Base-by-base conservation (phyloP, 805 yeast genomes). In the Lipomyces oligophaga region DNA sequence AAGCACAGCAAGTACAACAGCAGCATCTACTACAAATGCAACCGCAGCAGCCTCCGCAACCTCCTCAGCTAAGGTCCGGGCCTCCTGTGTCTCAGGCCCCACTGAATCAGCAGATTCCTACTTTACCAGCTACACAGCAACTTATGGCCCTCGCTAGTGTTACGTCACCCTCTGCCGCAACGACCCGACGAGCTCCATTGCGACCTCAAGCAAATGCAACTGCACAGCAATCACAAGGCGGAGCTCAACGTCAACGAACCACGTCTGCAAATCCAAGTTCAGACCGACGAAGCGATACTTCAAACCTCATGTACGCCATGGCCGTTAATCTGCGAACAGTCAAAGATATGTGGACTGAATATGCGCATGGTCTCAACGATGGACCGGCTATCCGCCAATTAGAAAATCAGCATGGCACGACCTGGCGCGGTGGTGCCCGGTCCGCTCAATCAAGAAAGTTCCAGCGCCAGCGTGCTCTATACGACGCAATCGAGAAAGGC, bases 351-450 rank as follows among this genome's bases (percentile, higher is more conserved):
- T 50, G 55, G 55, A 38, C 34, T 5, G 55, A 50, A 34, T 50
- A 50, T 28, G 47, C 55, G n/a, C 41, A 38, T 30, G 55, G 55
- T 18, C 21, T 50, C 16, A 33, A 43, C 30, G 55, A 52, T 24
- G 55, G 55, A 4, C 55, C 55, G 16, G 34, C 47, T 10, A 35
- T 50, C 35, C 47, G 49, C 30, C 21, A 20, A 6, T 41, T 50
- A 11, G 55, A 50, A 22, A 42, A 39, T 34, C 41, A 36, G 38
- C 52, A 50, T 30, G 55, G 55, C 20, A 50, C 55, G 11, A 43
- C 47, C 7, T 50, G 55, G 55, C 47, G 55, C 20, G 55, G 55
- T 5, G 55, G 55, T 13, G 47, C 55, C 8, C 28, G 55, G 11
- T 50, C 55, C 7, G 55, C 55, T 10, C 55, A 50, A 30, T 37